phyloP scores from a whole-genome alignment of 1,139 yeast genomes.

The Yamadazyma buinensis region DNA sequence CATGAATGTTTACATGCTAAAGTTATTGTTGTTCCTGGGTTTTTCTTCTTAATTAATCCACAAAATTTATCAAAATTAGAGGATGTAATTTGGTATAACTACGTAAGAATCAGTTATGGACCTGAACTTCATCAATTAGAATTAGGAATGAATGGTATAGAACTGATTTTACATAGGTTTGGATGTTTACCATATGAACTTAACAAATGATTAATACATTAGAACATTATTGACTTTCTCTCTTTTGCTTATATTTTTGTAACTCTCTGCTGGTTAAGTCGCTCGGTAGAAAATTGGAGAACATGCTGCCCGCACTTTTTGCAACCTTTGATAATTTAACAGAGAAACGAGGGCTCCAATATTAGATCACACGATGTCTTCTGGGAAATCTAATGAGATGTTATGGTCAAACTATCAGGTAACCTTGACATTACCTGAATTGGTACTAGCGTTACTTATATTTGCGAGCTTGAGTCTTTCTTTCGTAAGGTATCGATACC shows the following conservation, averaged over 20 bases:
- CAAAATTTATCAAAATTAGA: conserved; percentile 58
- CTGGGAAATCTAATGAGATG: too few relatives aligned
- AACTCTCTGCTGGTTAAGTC: too few relatives aligned
- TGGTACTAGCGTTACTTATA: conserved; percentile 19
- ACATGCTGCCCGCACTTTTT: not conserved
- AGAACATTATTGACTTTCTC: too few relatives aligned
- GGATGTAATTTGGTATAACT: conserved; percentile 64
- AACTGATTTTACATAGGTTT: conserved; percentile 49
- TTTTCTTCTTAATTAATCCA: conserved; percentile 64
- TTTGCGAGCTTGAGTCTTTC: conserved; percentile 20
- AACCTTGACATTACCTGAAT: conserved; percentile 32
- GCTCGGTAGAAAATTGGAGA: too few relatives aligned
- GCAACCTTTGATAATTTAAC: not conserved
- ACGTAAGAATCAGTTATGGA: conserved; percentile 61
- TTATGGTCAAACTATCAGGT: conserved; percentile 28
- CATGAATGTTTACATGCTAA: conserved; percentile 65
- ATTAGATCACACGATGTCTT: too few relatives aligned
- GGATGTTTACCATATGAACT: conserved; percentile 34
- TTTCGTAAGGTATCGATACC: conserved; percentile 37
- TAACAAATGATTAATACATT: too few relatives aligned
- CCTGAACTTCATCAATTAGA: conserved; percentile 55
- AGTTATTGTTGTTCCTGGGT: conserved; percentile 66
- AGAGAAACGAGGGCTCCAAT: not conserved
- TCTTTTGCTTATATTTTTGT: too few relatives aligned
- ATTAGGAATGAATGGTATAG: conserved; percentile 67